Conservation (phyloP, 176 grass and related monocot genomes). For the Aegilops sharonensis region DNA sequence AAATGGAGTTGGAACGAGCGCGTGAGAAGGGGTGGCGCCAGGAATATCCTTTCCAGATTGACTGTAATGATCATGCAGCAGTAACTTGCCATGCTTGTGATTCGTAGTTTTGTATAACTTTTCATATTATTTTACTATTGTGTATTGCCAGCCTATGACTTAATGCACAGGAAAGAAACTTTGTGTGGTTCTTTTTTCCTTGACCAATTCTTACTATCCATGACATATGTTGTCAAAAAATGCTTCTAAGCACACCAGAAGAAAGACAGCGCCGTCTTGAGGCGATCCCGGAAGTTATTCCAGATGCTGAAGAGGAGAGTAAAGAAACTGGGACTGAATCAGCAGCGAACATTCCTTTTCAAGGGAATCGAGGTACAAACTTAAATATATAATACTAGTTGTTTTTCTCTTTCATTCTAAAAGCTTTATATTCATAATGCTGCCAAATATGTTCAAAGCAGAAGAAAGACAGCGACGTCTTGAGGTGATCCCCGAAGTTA, state of each 20-base stretch:
- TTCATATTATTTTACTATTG: slow-evolving; percentile 14
- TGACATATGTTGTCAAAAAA: slow-evolving; percentile 49
- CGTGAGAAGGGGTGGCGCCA: slow-evolving; percentile 59
- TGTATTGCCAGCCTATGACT: neutral
- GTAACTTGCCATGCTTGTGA: neutral
- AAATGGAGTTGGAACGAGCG: slow-evolving; percentile 49
- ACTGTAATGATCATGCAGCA: slow-evolving; percentile 32
- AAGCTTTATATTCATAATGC: slow-evolving; percentile 9
- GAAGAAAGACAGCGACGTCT: slow-evolving; percentile 61
- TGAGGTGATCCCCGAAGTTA: slow-evolving; percentile 56
- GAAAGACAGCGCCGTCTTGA: slow-evolving; percentile 67
- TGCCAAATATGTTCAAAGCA: slow-evolving; percentile 16
- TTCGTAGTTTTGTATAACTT: neutral
- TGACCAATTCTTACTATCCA: slow-evolving; percentile 60
- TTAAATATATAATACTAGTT: neutral
- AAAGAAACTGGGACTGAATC: slow-evolving; percentile 30
- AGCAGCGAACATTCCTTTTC: slow-evolving; percentile 7
- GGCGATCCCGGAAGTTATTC: slow-evolving; percentile 58
- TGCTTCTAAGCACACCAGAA: slow-evolving; percentile 50
- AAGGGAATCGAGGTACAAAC: slow-evolving; percentile 48
- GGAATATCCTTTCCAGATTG: slow-evolving; percentile 76
- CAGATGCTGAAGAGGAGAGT: slow-evolving; percentile 47
- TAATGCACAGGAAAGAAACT: slow-evolving; percentile 6
- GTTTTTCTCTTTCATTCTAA: slow-evolving; percentile 23
- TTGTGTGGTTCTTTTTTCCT: slow-evolving; percentile 42